Evolutionary conservation across 192 early-diverging fungal species (phyloP).

Genomic region (Backusella psychrophila): DNA sequence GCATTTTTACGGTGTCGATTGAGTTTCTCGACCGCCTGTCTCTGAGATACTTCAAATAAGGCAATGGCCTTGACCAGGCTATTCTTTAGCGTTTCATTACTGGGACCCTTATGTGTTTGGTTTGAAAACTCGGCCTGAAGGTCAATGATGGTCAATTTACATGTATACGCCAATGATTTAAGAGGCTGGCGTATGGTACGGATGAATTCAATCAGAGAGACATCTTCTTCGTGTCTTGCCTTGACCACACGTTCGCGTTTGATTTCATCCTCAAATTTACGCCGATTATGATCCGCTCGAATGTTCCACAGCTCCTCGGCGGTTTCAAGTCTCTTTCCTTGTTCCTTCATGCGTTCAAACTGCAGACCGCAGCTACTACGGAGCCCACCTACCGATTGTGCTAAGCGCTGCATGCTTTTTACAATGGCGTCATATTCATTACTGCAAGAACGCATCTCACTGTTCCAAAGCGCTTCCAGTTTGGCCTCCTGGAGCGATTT

Average conservation of each 20-base stretch:
- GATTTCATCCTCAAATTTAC: constrained; percentile 27
- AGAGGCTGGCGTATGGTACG: constrained; percentile 47
- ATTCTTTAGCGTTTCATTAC: constrained; percentile 31
- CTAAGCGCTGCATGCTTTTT: constrained; percentile 59
- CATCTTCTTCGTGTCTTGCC: constrained; percentile 17
- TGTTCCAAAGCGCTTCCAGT: constrained; percentile 44
- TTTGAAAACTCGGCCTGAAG: constrained; percentile 41
- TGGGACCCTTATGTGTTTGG: constrained; percentile 12
- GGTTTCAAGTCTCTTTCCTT: neutral
- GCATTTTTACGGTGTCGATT: constrained; percentile 30
- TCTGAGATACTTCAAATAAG: constrained; percentile 49
- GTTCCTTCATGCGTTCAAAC: constrained; percentile 46
- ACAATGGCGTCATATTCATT: constrained; percentile 47
- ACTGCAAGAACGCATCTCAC: constrained; percentile 47
- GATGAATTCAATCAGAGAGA: constrained; percentile 44
- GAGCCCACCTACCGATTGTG: constrained; percentile 67
- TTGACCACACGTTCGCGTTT: constrained; percentile 11
- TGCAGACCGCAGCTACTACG: constrained; percentile 69
- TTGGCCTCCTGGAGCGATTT: constrained; percentile 54
- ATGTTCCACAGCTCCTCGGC: constrained; percentile 22
- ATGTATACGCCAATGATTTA: constrained; percentile 56
- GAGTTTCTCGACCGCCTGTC: constrained; percentile 39
- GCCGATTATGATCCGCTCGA: constrained; percentile 21
- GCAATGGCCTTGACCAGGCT: constrained; percentile 48
- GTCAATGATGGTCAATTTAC: constrained; percentile 51